These are phyloP conservation scores for Cutaneotrichosporon daszewskae DNA, from an alignment of 1,284 basidiomycete genomes.

Conservation along the genomic window DNA sequence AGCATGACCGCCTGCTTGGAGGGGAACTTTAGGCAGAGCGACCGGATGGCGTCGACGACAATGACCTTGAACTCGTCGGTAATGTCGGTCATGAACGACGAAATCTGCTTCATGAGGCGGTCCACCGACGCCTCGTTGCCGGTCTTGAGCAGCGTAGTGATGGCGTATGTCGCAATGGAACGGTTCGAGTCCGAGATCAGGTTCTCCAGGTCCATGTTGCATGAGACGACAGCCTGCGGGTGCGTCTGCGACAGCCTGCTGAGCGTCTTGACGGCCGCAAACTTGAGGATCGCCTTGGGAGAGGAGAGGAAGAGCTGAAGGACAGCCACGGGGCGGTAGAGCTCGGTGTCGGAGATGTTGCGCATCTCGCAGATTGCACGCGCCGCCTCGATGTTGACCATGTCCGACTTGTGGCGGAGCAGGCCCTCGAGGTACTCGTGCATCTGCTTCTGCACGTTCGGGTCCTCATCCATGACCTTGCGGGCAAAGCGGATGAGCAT, in stretches of 20 bases:
- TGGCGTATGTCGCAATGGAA: slow-evolving; percentile 96
- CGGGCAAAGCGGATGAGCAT: slow-evolving; percentile 98
- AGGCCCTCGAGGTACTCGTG: slow-evolving; percentile 90
- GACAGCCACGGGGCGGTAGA: slow-evolving; percentile 83
- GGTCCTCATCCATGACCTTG: slow-evolving; percentile 97
- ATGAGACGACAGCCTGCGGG: slow-evolving; percentile 78
- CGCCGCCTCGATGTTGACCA: slow-evolving; percentile 99
- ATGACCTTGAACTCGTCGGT: slow-evolving; percentile 99
- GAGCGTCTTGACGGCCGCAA: slow-evolving; percentile 93
- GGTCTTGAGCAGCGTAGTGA: slow-evolving; percentile 98
- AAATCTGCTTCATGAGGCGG: slow-evolving; percentile 98
- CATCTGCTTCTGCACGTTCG: slow-evolving; percentile 88
- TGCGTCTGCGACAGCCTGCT: slow-evolving; percentile 79
- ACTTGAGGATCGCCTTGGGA: slow-evolving; percentile 89
- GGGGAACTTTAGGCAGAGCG: slow-evolving; percentile 98
- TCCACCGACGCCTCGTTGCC: slow-evolving; percentile 99
- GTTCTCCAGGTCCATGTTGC: slow-evolving; percentile 97
- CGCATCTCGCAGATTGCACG: slow-evolving; percentile 96
- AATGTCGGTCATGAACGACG: slow-evolving; percentile 98
- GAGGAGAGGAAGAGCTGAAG: slow-evolving; percentile 90
- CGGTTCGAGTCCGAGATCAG: slow-evolving; percentile 95
- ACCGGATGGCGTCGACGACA: slow-evolving; percentile 96
- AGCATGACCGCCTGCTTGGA: slow-evolving; percentile 93
- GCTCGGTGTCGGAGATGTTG: slow-evolving; percentile 67
- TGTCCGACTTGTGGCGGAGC: slow-evolving; percentile 97